A percentile compares a stretch with the other conserved stretches of the same genome.
These are phyloP conservation scores for Cytospora leucostoma DNA, from an alignment of 2,329 filamentous ascomycete genomes.

Conservation along the genomic window DNA sequence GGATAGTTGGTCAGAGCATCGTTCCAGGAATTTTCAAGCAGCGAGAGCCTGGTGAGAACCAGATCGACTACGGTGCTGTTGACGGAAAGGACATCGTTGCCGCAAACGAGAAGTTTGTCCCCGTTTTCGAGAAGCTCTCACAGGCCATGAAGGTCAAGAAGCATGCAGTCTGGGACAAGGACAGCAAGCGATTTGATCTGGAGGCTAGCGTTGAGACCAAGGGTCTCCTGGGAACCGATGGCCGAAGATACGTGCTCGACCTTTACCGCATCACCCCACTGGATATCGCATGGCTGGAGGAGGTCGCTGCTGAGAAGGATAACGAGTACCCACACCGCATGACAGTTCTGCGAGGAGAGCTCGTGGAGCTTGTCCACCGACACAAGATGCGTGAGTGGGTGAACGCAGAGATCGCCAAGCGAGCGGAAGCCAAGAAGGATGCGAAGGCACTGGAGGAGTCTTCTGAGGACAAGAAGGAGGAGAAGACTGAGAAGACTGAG, in stretches of 20 bases:
- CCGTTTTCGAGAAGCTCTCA: conserved; percentile 86
- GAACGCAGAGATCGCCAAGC: conserved; percentile 71
- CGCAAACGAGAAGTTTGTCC: conserved; percentile 80
- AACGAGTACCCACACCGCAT: conserved; percentile 86
- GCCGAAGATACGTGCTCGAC: conserved; percentile 95
- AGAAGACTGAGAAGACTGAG: conserved; percentile 18
- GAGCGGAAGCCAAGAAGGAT: conserved; percentile 46
- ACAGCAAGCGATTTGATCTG: conserved; percentile 83
- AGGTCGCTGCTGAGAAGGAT: conserved; percentile 55
- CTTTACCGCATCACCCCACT: conserved; percentile 92
- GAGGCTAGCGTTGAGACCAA: conserved; percentile 98
- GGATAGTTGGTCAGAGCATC: conserved; percentile 95
- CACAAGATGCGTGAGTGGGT: conserved; percentile 88
- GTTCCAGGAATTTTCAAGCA: conserved; percentile 99
- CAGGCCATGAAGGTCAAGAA: conserved; percentile 89
- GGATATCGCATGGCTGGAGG: conserved; percentile 88
- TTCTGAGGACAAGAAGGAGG: conserved; percentile 12
- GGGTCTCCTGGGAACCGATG: conserved; percentile 93
- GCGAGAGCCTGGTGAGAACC: conserved; percentile 93
- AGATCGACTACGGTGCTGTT: conserved; percentile 97
- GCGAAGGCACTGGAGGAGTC: conserved; percentile 35
- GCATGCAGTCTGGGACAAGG: conserved; percentile 98
- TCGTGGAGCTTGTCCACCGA: conserved; percentile 84
- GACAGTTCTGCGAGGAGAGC: conserved; percentile 87
- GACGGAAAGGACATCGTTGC: conserved; percentile 96